Percentiles rank a stretch among this genome's conserved stretches.
Evolutionary conservation across 345 rosid species (phyloP).

Genomic region (Diplotaxis tenuifolia): DNA sequence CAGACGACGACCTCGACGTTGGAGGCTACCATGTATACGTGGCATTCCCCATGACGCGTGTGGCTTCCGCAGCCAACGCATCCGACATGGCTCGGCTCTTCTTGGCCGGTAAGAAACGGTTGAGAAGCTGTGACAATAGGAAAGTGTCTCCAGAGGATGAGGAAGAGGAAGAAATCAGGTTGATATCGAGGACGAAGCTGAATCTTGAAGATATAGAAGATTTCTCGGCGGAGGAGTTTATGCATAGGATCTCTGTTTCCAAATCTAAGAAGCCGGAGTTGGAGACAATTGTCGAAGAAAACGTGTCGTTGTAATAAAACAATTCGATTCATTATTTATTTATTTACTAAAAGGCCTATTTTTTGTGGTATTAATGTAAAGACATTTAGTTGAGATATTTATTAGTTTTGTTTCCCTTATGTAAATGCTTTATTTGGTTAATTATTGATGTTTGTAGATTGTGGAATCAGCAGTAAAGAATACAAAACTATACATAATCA

Average conservation of each 20-base stretch:
- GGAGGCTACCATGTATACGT: slow-evolving; percentile 48
- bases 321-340: neutral
- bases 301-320: slow-evolving; percentile 14
- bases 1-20: slow-evolving; percentile 69
- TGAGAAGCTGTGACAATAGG: slow-evolving; percentile 35
- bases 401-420: neutral
- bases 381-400: slow-evolving; percentile 1
- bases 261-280: slow-evolving; percentile 78
- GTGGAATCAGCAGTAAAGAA: neutral
- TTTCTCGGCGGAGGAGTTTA: slow-evolving; percentile 49
- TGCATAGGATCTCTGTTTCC: slow-evolving; percentile 54
- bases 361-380: slow-evolving; percentile 13
- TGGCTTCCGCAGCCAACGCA: slow-evolving; percentile 50
- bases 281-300: slow-evolving; percentile 69
- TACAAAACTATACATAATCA: neutral
- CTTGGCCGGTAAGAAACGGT: slow-evolving; percentile 41
- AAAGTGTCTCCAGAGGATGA: slow-evolving; percentile 37
- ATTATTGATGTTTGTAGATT: neutral
- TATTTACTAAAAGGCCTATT: neutral
- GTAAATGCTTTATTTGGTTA: neutral
- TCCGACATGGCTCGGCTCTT: slow-evolving; percentile 65
- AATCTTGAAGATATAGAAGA: slow-evolving; percentile 62
- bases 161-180: neutral
- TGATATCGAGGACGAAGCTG: slow-evolving; percentile 36
- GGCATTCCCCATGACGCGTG: slow-evolving; percentile 69